Evolutionary conservation across 1,139 yeast genomes (phyloP), one percentile per base, ranked within the genome.

Genomic region (Blastobotrys malaysiensis): DNA sequence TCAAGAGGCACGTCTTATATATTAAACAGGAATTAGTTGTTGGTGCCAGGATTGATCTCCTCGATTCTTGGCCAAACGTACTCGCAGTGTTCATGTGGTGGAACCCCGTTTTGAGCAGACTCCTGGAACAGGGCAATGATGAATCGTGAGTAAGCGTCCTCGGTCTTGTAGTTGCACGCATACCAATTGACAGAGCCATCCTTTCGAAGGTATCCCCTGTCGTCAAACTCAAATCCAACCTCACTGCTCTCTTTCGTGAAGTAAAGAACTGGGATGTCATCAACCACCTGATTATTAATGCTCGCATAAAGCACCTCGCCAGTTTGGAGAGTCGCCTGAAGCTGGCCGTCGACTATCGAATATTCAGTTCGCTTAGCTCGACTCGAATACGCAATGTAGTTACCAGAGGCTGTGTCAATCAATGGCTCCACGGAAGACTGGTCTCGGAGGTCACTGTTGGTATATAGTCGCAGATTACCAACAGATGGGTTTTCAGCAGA

Each of bases 71-170:
- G 36, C 48, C 48, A 48, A 43, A 43, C 31, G 31, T 22, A 19
- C 46, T 48, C 51, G 46, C 51, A 48, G 18, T 36, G 39, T 2
- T 16, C 39, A 19, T 48, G 51, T 13, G 51, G 51, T 14, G 45
- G 45, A 7, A 31, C 39, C 9, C 51, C 51, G n/a, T 48, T 22
- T 14, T 19, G 9, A 7, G 51, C 31, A 9, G 20, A n/a, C 13
- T 48, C 45, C 13, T 39, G 2, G 31, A 48, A 48, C n/a, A 43
- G 26, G 11, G 51, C 51, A 14, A 48, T 45, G 4, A 19, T 20
- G 5, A 48, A 22, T 9, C 39, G 16, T 14, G 21, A 14, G 22
- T 39, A 43, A 22, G 43, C 21, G 22, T 49, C 26, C 3, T 21
- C 36, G 9, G 46, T 44, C 20, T 49, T 18, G 20, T 24, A 18